A percentile compares a stretch with the other conserved stretches of the same genome.
Conservation (phyloP, 257 asterid genomes). For the Solanum clarkiae region DNA sequence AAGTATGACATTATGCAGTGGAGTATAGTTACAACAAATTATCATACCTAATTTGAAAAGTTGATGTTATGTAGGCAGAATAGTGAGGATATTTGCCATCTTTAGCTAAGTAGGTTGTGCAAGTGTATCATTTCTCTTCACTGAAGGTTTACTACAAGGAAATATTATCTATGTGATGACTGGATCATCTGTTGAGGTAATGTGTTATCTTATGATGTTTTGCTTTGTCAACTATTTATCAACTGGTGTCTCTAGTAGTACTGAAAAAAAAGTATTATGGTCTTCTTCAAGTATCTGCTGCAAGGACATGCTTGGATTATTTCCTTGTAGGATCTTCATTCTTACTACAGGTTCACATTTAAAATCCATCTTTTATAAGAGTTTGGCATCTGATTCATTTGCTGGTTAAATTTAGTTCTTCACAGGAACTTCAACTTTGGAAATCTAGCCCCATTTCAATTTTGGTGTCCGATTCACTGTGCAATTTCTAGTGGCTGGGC, state of each 20-base stretch:
- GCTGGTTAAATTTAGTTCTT: background rate
- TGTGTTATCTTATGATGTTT: background rate
- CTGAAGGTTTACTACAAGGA: background rate
- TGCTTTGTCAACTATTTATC: too few species aligned
- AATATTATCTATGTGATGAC: background rate
- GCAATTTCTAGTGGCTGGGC: constrained; percentile 19
- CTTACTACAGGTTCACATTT: constrained; percentile 51
- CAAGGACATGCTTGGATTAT: constrained; percentile 78
- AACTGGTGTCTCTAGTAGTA: background rate
- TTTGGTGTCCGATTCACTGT: constrained; percentile 16
- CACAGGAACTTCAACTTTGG: constrained; percentile 62
- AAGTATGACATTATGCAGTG: background rate
- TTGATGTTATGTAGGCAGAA: background rate
- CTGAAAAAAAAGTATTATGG: background rate
- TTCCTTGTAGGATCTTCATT: constrained; percentile 53
- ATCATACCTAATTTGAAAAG: background rate
- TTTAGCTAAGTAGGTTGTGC: background rate
- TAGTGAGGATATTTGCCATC: background rate
- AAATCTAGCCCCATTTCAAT: constrained; percentile 28
- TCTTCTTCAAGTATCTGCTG: constrained; percentile 47
- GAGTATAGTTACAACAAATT: background rate
- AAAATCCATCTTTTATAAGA: background rate
- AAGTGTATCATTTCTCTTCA: background rate
- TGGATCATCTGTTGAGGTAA: background rate
- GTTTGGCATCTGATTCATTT: background rate